A percentile compares a stretch with the other conserved stretches of the same genome.
Conservation (phyloP, 2,329 filamentous ascomycete genomes). For the Aspergillus brasiliensis region DNA sequence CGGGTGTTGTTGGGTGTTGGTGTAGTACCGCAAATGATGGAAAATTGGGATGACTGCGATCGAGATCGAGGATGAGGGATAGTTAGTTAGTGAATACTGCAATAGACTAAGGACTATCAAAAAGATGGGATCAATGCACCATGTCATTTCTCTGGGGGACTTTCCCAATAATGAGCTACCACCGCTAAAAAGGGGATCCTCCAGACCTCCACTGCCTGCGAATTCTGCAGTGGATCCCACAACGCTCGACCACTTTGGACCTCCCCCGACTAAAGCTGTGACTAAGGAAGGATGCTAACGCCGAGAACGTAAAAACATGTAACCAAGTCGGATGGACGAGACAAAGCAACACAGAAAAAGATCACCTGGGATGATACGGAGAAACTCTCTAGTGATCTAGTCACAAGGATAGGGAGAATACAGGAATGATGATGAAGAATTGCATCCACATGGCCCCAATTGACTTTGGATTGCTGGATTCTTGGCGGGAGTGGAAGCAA, state of each 20-base stretch:
- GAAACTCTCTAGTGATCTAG: no score
- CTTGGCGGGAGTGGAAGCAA: conserved; percentile 12
- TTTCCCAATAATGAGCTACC: conserved; percentile 2
- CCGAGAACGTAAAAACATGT: no score
- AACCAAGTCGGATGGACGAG: no score
- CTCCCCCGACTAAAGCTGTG: no score
- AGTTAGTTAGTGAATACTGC: no score
- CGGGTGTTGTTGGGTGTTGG: not conserved
- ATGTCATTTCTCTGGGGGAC: conserved; percentile 1
- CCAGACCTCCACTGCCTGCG: not conserved
- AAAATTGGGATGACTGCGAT: not conserved
- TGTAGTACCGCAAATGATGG: not conserved
- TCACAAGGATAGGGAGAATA: not conserved
- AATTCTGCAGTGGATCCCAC: not conserved
- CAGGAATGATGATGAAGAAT: not conserved
- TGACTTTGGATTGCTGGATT: no score
- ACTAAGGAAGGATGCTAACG: no score
- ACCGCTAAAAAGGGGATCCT: not conserved
- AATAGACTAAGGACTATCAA: no score
- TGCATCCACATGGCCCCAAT: conserved; percentile 4
- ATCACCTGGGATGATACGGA: no score
- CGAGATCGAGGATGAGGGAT: not conserved
- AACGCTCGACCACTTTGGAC: not conserved
- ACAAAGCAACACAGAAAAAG: no score
- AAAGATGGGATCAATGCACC: conserved; percentile 7